A percentile compares a stretch with the other conserved stretches of the same genome.
These are phyloP conservation scores for Paecilomyces dactylethromorphus DNA, from an alignment of 2,329 filamentous ascomycete species.

Conservation along the genomic window DNA sequence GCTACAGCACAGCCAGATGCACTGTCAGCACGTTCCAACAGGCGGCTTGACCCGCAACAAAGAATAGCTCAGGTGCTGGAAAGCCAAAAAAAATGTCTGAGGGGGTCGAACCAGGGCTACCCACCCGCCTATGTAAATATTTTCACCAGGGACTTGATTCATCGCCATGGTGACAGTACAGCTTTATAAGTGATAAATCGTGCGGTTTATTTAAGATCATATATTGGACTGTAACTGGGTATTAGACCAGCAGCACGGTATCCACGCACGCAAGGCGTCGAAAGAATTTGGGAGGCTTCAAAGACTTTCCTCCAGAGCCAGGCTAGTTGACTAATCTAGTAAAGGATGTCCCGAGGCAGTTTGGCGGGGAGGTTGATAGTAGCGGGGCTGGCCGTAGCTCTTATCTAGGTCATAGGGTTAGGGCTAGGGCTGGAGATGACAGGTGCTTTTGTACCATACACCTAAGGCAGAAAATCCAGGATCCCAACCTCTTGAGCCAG, in stretches of 20 bases:
- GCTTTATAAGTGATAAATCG: not conserved
- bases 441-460: not conserved
- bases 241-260: not conserved
- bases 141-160: constrained; percentile 61
- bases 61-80: not conserved
- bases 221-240: not conserved
- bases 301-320: not conserved
- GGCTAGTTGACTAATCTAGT: not conserved
- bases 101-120: constrained; percentile 12
- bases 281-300: not conserved
- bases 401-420: constrained; percentile 3
- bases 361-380: not conserved
- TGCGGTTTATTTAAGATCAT: not conserved
- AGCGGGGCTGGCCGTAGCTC: not conserved
- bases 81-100: not conserved
- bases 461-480: constrained; percentile 2
- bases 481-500: not conserved
- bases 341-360: not conserved
- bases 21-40: constrained; percentile 1
- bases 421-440: not conserved
- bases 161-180: constrained; percentile 35
- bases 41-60: not conserved
- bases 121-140: constrained; percentile 75
- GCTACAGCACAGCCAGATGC: constrained; percentile 39
- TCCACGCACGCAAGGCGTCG: not conserved